Evolutionary conservation across 768 basidiomycete species (phyloP).

Genomic region (Nidularia sp.): DNA sequence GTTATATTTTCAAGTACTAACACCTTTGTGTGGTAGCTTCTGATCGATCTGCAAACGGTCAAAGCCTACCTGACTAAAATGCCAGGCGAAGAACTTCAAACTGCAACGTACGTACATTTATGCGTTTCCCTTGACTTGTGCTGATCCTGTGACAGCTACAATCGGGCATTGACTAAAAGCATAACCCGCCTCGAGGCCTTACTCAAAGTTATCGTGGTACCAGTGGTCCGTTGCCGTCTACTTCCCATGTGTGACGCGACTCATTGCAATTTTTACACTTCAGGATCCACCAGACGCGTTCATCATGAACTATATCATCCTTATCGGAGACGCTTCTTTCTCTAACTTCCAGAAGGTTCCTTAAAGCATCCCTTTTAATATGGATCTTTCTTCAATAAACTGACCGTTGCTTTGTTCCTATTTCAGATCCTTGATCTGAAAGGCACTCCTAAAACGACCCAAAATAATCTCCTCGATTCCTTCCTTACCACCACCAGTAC

Average conservation of each 20-base stretch:
- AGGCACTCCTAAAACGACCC: constrained; percentile 81
- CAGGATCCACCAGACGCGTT: constrained; percentile 93
- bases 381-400: background rate
- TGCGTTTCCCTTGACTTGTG: constrained; percentile 1
- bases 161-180: constrained; percentile 75
- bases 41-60: constrained; percentile 87
- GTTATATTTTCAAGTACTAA: background rate
- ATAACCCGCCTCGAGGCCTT: constrained; percentile 84
- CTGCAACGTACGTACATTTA: constrained; percentile 40
- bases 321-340: constrained; percentile 93
- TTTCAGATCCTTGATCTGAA: constrained; percentile 90
- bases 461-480: constrained; percentile 86
- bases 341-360: constrained; percentile 96
- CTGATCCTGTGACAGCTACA: constrained; percentile 52
- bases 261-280: background rate
- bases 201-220: constrained; percentile 93
- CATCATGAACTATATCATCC: constrained; percentile 90
- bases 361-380: background rate
- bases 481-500: constrained; percentile 94
- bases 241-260: background rate
- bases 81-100: constrained; percentile 65
- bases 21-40: constrained; percentile 25
- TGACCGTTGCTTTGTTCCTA: background rate
- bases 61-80: constrained; percentile 81
- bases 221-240: constrained; percentile 54